phyloP scores from a whole-genome alignment of 139 green algal species.

The Coccomyxa sp. region DNA sequence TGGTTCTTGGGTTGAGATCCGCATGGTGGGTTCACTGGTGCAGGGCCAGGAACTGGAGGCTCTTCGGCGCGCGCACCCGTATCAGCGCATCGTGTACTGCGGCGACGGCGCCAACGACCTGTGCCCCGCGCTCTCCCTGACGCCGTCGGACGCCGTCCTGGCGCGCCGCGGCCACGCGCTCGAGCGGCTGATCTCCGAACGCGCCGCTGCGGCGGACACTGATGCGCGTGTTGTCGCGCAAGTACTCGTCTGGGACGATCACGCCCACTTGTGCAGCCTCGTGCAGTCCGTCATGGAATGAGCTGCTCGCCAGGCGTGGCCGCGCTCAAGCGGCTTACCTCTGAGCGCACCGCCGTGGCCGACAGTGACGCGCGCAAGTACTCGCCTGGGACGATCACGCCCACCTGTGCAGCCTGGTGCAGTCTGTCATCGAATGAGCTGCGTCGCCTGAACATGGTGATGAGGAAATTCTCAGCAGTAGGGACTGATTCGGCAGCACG shows the following conservation, averaged over 20 bases:
- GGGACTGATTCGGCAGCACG: no score
- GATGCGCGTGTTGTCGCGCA: constrained; percentile 15
- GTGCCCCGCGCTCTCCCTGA: constrained; percentile 66
- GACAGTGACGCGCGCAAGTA: constrained; percentile 8
- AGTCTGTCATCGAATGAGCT: neutral
- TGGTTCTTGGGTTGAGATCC: no score
- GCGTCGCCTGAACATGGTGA: no score
- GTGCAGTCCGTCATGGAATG: constrained; percentile 1
- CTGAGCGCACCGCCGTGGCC: neutral
- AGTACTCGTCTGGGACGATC: constrained; percentile 16
- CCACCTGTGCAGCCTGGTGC: constrained; percentile 14
- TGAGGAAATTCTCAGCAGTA: no score
- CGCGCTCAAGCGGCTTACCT: constrained; percentile 20
- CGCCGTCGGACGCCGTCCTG: constrained; percentile 58
- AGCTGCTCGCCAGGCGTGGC: constrained; percentile 23
- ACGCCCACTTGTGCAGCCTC: constrained; percentile 13
- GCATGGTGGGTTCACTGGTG: no score
- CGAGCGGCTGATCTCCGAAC: constrained; percentile 16
- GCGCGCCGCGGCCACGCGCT: constrained; percentile 35
- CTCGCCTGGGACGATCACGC: constrained; percentile 16
- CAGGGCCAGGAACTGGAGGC: constrained; percentile 57
- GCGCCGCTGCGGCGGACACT: neutral
- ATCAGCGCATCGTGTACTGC: constrained; percentile 54
- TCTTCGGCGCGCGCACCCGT: constrained; percentile 24
- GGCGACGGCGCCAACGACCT: constrained; percentile 80